These are phyloP conservation scores for Thalassiosira profunda DNA, from an alignment of 108 stramenopile genomes.

Conservation along the genomic window DNA sequence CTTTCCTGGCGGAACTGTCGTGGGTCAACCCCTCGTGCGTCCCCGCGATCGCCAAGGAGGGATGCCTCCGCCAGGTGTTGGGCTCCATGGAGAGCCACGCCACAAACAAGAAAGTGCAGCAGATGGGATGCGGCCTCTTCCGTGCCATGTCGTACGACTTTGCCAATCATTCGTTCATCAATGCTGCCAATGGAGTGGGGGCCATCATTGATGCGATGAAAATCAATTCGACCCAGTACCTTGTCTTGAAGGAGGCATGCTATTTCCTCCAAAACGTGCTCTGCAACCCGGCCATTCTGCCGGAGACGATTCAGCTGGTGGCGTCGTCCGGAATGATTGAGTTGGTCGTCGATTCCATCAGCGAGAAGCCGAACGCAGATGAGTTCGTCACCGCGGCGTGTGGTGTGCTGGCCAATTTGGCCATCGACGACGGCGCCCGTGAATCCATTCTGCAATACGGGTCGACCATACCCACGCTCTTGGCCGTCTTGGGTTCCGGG, in stretches of 20 bases:
- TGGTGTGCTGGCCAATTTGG: constrained; percentile 36
- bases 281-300: constrained; percentile 12
- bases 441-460: constrained; percentile 18
- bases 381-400: constrained; percentile 38
- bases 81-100: constrained; percentile 29
- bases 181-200: constrained; percentile 26
- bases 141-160: constrained; percentile 46
- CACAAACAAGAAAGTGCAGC: constrained; percentile 18
- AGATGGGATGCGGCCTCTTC: constrained; percentile 29
- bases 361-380: background rate
- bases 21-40: constrained; percentile 13
- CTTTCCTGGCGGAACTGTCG: constrained; percentile 16
- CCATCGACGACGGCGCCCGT: constrained; percentile 32
- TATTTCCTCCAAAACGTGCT: constrained; percentile 38
- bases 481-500: constrained; percentile 16
- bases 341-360: constrained; percentile 27
- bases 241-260: constrained; percentile 28
- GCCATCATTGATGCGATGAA: constrained; percentile 37
- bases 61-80: constrained; percentile 15
- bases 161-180: constrained; percentile 18
- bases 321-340: background rate
- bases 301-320: background rate
- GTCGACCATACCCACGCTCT: constrained; percentile 3
- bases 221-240: constrained; percentile 14
- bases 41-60: constrained; percentile 15